phyloP scores from a whole-genome alignment of 2,329 filamentous ascomycete genomes.

The Sporothrix phasma region DNA sequence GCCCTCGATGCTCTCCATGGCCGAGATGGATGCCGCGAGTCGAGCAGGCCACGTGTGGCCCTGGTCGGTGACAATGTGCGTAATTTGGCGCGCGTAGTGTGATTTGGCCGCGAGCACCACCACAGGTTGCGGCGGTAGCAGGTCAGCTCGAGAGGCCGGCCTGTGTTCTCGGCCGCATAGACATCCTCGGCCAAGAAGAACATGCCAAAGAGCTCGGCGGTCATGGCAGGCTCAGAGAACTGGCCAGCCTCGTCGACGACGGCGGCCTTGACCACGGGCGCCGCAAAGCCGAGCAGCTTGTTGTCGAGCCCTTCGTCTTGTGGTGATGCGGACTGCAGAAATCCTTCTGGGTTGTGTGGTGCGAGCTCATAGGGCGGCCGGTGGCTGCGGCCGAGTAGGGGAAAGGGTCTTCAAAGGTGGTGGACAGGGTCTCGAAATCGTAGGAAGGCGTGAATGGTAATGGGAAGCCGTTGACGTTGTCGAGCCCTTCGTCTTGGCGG shows the following conservation, averaged over 20 bases:
- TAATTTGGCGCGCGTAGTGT: slow-evolving; percentile 62
- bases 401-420: slow-evolving; percentile 57
- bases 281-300: slow-evolving; percentile 66
- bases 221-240: slow-evolving; percentile 54
- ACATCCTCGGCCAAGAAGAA: slow-evolving; percentile 80
- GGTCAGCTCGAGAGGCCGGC: slow-evolving; percentile 67
- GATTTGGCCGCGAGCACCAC: slow-evolving; percentile 83
- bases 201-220: slow-evolving; percentile 75
- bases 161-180: slow-evolving; percentile 49
- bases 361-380: slow-evolving; percentile 20
- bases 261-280: slow-evolving; percentile 48
- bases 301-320: slow-evolving; percentile 46
- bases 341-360: slow-evolving; percentile 14
- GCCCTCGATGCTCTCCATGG: slow-evolving; percentile 84
- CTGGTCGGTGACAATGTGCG: slow-evolving; percentile 62
- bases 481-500: too few relatives aligned
- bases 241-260: slow-evolving; percentile 58
- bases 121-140: slow-evolving; percentile 94
- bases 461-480: slow-evolving; percentile 35
- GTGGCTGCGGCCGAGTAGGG: slow-evolving; percentile 35
- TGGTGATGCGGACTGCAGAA: slow-evolving; percentile 38
- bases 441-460: slow-evolving; percentile 48
- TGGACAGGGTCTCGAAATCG: slow-evolving; percentile 50
- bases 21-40: slow-evolving; percentile 76
- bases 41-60: slow-evolving; percentile 68